Evolutionary conservation across 768 basidiomycete species (phyloP), one percentile per base, ranked within the genome.

Genomic region (Boletellus emodensis): DNA sequence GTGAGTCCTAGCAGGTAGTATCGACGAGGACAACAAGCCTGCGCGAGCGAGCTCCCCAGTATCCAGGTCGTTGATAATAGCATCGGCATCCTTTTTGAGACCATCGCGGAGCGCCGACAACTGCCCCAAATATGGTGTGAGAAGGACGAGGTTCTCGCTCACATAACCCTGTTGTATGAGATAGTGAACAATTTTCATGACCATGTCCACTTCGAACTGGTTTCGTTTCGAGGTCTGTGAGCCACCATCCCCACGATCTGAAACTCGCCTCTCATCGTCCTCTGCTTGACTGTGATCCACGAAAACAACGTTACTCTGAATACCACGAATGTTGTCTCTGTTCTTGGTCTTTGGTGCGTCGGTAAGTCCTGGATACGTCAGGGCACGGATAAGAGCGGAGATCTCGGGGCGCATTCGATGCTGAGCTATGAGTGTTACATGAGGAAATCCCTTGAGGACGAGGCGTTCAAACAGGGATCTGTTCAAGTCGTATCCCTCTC

Each of bases 351-450:
- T 62, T 0, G 72, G 62, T 0, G 80, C 82, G 51, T 87, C 85
- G 1, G 68, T 57, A 11, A 87, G 77, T 14, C 80, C 80, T 0
- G 82, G 82, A 55, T 88, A 87, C 0, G 84, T 87, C 14, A 87
- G 71, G 8, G 69, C 59, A 13, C 85, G 77, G 32, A 87, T 75
- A 20, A 86, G 68, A 0, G 73, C 57, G 6, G 86, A 84, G 12
- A 87, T 87, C 54, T 87, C 84, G 1, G 85, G 86, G 8, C 85
- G 75, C 86, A 87, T 87, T 12, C 86, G 79, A 59, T 87, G 85
- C 52, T 87, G 86, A 39, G 74, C 59, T 0, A 56, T 61, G 15
- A 87, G 75, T 0, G 75, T 80, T 41, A 66, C 56, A 59, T 87
- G 85, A 0, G 85, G 85, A 57, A 81, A 87, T 0, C 75, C 78